Conservation (phyloP, 192 early-diverging fungal genomes). For the Pilaira anomala region DNA sequence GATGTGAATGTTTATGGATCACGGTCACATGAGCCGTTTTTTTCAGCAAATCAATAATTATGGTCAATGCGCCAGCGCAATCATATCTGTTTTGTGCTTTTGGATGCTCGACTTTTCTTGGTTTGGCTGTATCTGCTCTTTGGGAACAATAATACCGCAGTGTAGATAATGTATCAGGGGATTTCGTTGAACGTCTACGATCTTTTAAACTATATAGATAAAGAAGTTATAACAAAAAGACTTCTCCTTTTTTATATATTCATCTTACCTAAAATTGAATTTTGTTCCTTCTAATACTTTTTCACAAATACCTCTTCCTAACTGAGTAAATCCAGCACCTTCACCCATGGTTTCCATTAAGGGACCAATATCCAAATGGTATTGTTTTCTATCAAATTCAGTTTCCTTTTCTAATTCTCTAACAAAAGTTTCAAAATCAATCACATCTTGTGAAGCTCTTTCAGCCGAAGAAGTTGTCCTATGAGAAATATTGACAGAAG, state of each 20-base stretch:
- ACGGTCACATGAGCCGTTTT: constrained; percentile 30
- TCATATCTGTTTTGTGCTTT: constrained; percentile 32
- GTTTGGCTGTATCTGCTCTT: constrained; percentile 33
- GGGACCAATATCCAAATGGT: constrained; percentile 26
- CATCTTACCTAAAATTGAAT: constrained; percentile 37
- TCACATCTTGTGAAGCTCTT: constrained; percentile 4
- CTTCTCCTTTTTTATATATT: too few species aligned
- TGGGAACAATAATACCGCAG: constrained; percentile 39
- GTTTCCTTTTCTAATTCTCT: constrained; percentile 18
- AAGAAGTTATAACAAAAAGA: neutral
- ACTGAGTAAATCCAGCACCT: constrained; percentile 24
- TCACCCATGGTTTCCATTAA: constrained; percentile 22
- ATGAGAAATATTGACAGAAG: neutral
- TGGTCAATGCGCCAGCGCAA: constrained; percentile 33
- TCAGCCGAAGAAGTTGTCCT: constrained; percentile 7
- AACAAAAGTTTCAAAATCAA: constrained; percentile 25
- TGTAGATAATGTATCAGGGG: constrained; percentile 30
- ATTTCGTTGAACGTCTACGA: constrained; percentile 30
- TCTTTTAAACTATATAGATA: constrained; percentile 30
- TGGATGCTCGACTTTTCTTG: constrained; percentile 31
- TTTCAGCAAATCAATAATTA: constrained; percentile 36
- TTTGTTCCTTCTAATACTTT: constrained; percentile 32
- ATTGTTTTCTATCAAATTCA: constrained; percentile 31
- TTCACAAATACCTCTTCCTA: constrained; percentile 34
- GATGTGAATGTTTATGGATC: constrained; percentile 34